Evolutionary conservation across 1,284 basidiomycete genomes (phyloP), one percentile per base, ranked within the genome.

Genomic region (Ganoderma resinaceum): DNA sequence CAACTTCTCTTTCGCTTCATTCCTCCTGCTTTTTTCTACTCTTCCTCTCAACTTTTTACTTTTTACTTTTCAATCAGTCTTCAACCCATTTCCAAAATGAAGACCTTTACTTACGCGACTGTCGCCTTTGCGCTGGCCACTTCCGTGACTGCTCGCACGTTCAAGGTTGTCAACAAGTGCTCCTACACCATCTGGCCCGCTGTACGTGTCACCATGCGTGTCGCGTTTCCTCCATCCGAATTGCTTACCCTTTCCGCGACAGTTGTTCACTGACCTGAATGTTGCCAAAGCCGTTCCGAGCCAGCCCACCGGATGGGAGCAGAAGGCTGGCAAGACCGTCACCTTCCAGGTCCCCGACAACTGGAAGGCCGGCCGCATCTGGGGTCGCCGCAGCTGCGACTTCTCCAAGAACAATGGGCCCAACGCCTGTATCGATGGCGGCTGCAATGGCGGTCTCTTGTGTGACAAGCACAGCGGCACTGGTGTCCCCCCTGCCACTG

Each of bases 381-480:
- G 80, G 81, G 84, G 76, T 58, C 83, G 85, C 60, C 82, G 82
- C 52, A 75, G 81, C 69, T 86, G 85, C 70, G 76, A 85, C 71
- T 86, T 87, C 69, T 65, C 67, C 66, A 74, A 68, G 40, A 81
- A 80, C 73, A 78, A 80, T 2, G 83, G 81, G 11, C 80, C 84
- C 1, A 82, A 78, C 63, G 78, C 79, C 23, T 87, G 85, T 72
- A 68, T 80, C 7, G 78, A 80, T 61, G 85, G 85, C 63, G 83
- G 83, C 26, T 85, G 83, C 75, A 83, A 82, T 66, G 83, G 86
- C 37, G 86, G 86, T 52, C 78, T 87, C 3, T 67, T 77, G 52
- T 87, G 85, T 67, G 81, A 82, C 72, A 67, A 76, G 3, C 67
- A 74, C 62, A 80, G 78, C 33, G 84, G 84, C 2, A 83, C 82